Evolutionary conservation across 2,329 filamentous ascomycete genomes (phyloP).

Genomic region (Aspergillus sp.): DNA sequence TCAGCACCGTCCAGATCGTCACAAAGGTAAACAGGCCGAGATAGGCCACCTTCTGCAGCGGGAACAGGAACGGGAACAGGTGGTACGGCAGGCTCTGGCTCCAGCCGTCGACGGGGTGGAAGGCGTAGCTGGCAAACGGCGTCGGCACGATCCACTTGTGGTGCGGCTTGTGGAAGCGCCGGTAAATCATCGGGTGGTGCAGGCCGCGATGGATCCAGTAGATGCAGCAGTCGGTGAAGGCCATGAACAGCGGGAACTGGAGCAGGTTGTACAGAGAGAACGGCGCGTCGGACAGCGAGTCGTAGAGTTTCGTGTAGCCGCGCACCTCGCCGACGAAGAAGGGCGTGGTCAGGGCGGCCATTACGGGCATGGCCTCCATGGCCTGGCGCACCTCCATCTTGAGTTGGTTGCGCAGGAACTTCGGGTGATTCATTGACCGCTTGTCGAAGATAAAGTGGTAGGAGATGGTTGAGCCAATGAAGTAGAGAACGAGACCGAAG

Average conservation of each 20-base stretch:
- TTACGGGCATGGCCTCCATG: slow-evolving; percentile 63
- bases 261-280: slow-evolving; percentile 65
- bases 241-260: slow-evolving; percentile 78
- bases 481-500: slow-evolving; percentile 75
- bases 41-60: slow-evolving; percentile 81
- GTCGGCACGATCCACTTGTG: slow-evolving; percentile 99
- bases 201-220: slow-evolving; percentile 84
- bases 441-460: slow-evolving; percentile 90
- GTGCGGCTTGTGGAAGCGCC: slow-evolving; percentile 85
- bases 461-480: slow-evolving; percentile 68
- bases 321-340: slow-evolving; percentile 76
- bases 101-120: slow-evolving; percentile 88
- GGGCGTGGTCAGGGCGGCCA: slow-evolving; percentile 69
- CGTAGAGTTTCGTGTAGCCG: slow-evolving; percentile 79
- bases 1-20: slow-evolving; percentile 93
- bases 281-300: slow-evolving; percentile 61
- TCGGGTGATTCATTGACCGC: slow-evolving; percentile 73
- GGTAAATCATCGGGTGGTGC: slow-evolving; percentile 73
- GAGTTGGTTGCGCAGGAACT: slow-evolving; percentile 89
- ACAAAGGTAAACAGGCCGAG: slow-evolving; percentile 78
- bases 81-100: slow-evolving; percentile 84
- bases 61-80: slow-evolving; percentile 82
- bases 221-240: slow-evolving; percentile 80
- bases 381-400: slow-evolving; percentile 73
- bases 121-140: slow-evolving; percentile 82